A percentile compares a stretch with the other conserved stretches of the same genome.
These are phyloP conservation scores for Prunus padus DNA, from an alignment of 306 rosid species.

Conservation along the genomic window DNA sequence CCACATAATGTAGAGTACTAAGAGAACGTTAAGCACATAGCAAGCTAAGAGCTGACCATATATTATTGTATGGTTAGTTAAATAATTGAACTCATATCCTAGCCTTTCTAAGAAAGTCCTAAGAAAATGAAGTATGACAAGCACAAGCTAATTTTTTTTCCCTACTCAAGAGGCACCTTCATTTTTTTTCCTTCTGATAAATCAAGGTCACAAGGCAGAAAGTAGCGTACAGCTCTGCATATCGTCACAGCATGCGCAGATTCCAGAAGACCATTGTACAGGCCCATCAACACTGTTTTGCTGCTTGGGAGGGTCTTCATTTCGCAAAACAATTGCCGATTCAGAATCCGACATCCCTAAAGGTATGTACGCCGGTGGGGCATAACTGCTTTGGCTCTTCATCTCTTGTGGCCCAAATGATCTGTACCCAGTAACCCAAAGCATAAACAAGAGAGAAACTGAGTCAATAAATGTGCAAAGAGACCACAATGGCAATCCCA, in stretches of 20 bases:
- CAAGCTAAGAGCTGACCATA: neutral
- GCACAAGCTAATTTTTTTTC: slow-evolving; percentile 10
- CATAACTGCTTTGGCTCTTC: slow-evolving; percentile 60
- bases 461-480: neutral
- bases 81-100: neutral
- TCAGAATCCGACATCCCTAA: slow-evolving; percentile 65
- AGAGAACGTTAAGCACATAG: neutral
- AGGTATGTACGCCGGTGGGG: slow-evolving; percentile 76
- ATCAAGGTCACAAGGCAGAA: slow-evolving; percentile 77
- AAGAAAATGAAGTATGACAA: neutral
- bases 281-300: slow-evolving; percentile 24
- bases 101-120: neutral
- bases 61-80: neutral
- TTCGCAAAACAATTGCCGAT: slow-evolving; percentile 17
- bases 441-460: neutral
- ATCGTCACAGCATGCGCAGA: slow-evolving; percentile 96
- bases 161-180: slow-evolving; percentile 68
- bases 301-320: slow-evolving; percentile 23
- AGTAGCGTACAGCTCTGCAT: slow-evolving; percentile 96
- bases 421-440: neutral
- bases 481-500: neutral
- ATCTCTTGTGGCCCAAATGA: slow-evolving; percentile 30
- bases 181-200: slow-evolving; percentile 54
- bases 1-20: neutral
- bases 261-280: slow-evolving; percentile 90